These are phyloP conservation scores for Pseudoperonospora humuli DNA, from an alignment of 352 stramenopile genomes.

Conservation along the genomic window DNA sequence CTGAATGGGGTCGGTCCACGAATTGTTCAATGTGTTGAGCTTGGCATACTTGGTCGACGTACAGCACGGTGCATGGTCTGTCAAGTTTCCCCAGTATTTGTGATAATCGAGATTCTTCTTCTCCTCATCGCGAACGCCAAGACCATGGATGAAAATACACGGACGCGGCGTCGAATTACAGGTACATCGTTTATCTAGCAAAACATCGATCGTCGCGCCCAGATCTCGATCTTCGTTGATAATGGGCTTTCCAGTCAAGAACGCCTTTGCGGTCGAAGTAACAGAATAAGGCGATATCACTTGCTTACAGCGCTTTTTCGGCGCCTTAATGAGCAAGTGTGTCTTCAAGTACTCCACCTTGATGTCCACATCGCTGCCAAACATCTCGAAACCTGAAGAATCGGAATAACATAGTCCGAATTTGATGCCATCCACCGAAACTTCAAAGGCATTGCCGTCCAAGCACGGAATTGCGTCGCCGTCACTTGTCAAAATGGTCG, in stretches of 20 bases:
- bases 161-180: conserved; percentile 11
- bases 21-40: conserved; percentile 26
- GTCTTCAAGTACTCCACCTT: conserved; percentile 6
- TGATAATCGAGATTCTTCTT: conserved; percentile 4
- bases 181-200: neutral
- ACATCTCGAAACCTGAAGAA: conserved; percentile 7
- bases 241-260: conserved; percentile 9
- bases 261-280: conserved; percentile 5
- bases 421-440: conserved; percentile 1
- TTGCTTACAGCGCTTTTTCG: neutral
- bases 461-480: conserved; percentile 1
- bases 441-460: neutral
- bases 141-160: conserved; percentile 26
- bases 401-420: conserved; percentile 10
- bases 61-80: conserved; percentile 14
- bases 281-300: conserved; percentile 1
- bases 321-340: neutral
- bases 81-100: conserved; percentile 13
- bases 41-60: conserved; percentile 18
- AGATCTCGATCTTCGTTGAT: neutral
- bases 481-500: neutral
- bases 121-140: conserved; percentile 10
- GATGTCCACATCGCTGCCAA: conserved; percentile 10
- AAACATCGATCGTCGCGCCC: neutral
- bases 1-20: conserved; percentile 19